Conservation (phyloP, 164 flowering plant species). For the Magnolia changhungtana region DNA sequence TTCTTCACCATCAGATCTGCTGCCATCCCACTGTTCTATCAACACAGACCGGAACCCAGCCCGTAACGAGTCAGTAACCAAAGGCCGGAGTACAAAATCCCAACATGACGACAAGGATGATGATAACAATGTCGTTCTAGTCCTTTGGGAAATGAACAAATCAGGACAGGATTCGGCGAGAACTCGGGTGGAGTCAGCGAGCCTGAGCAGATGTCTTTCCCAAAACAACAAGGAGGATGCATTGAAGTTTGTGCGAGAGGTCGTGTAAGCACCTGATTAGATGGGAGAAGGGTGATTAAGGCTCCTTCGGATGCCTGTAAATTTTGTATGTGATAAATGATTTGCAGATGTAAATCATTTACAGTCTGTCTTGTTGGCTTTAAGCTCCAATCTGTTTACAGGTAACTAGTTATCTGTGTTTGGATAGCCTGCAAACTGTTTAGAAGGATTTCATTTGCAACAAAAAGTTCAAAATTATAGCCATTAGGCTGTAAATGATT, state of each 20-base stretch:
- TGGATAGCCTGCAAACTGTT: no score
- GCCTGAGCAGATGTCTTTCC: conserved; percentile 69
- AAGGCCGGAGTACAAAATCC: conserved; percentile 33
- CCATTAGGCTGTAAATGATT: no score
- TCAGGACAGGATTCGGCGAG: conserved; percentile 41
- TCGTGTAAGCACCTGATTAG: conserved; percentile 81
- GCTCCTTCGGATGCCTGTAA: no score
- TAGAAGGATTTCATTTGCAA: no score
- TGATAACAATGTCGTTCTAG: conserved; percentile 4
- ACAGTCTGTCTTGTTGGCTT: no score
- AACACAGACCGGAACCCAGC: conserved; percentile 35
- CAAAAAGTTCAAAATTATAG: no score
- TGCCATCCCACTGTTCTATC: conserved; percentile 5
- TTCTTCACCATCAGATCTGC: conserved; percentile 41
- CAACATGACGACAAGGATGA: conserved; percentile 13
- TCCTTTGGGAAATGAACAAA: conserved; percentile 26
- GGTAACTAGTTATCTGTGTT: no score
- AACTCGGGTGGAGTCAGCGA: conserved; percentile 46
- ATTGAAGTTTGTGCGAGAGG: conserved; percentile 63
- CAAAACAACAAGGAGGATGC: conserved; percentile 58
- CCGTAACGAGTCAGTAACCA: conserved; percentile 46
- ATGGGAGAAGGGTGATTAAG: neutral
- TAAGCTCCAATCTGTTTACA: no score
- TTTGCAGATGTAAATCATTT: no score
- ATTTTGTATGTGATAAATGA: no score